These are phyloP conservation scores for Boletus tylopilopsis DNA, from an alignment of 768 basidiomycete species.

Conservation along the genomic window DNA sequence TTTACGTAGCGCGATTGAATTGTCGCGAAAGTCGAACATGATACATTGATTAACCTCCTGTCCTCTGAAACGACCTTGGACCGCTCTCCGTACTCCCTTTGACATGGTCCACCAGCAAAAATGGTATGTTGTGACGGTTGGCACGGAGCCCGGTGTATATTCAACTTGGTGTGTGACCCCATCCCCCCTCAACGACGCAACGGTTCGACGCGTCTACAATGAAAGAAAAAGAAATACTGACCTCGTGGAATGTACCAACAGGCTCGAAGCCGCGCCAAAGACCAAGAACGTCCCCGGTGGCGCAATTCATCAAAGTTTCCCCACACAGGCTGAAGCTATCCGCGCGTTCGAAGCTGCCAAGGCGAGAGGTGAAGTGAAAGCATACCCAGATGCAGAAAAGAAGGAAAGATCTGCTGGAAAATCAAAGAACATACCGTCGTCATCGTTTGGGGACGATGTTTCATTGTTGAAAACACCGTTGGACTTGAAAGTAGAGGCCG, in stretches of 20 bases:
- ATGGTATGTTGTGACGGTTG: conserved; percentile 29
- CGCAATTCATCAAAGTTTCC: conserved; percentile 41
- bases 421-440: conserved; percentile 7
- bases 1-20: conserved; percentile 20
- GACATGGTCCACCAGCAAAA: conserved; percentile 19
- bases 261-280: conserved; percentile 44
- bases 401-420: background rate
- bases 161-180: conserved; percentile 20
- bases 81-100: background rate
- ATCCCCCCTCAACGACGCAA: conserved; percentile 2
- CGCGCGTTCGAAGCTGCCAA: conserved; percentile 28
- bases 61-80: conserved; percentile 4
- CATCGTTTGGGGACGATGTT: conserved; percentile 15
- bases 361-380: conserved; percentile 28
- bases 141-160: conserved; percentile 29
- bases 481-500: background rate
- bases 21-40: conserved; percentile 21
- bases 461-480: conserved; percentile 17
- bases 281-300: conserved; percentile 42
- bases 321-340: conserved; percentile 39
- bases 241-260: conserved; percentile 24
- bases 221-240: conserved; percentile 28
- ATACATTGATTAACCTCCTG: conserved; percentile 23
- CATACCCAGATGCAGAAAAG: conserved; percentile 3
- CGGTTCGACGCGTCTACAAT: conserved; percentile 6